Evolutionary conservation across 495 filamentous ascomycete species (phyloP), one percentile per base, ranked within the genome.

Genomic region (Lineolata rhizophorae): DNA sequence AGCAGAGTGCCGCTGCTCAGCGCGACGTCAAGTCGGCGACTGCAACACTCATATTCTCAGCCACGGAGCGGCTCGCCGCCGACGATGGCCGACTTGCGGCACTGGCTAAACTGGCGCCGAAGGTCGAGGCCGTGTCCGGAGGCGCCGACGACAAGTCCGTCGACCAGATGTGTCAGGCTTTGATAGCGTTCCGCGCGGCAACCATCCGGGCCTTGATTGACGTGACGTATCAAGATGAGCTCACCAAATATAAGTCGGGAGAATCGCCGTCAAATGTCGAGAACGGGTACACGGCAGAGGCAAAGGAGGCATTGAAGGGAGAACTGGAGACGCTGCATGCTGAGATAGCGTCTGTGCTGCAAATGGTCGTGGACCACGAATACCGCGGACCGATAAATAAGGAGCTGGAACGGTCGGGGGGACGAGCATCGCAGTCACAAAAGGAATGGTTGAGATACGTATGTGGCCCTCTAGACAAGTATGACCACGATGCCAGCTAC

Each of bases 331-430:
- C 19, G 1, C 31, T 49, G 32, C 35, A 41, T 28, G 35, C 39
- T 9, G 46, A 49, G 30, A 52, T 55, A 25, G 41, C 45, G 10
- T 35, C 43, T 16, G 38, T 55, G 5, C 38, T 41, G 11, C 35
- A 48, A 14, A 53, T 53, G 48, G 52, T 49, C 2, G 44, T 53
- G 2, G 40, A 47, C 14, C 27, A 28, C 21, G 37, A 47, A 20
- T 42, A 33, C 18, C 43, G 43, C 18, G 52, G 37, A 45, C 57
- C 60, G n/a, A n/a, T n/a, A n/a, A n/a, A n/a, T n/a, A n/a, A n/a
- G n/a, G n/a, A n/a, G n/a, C n/a, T n/a, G n/a, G n/a, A n/a, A n/a
- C n/a, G n/a, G n/a, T n/a, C n/a, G n/a, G n/a, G n/a, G n/a, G n/a
- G n/a, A n/a, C n/a, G n/a, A n/a, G n/a, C n/a, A n/a, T n/a, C n/a